These are phyloP conservation scores for Ambrosia hybrid DNA, from an alignment of 140 eudicot genomes.

Conservation along the genomic window DNA sequence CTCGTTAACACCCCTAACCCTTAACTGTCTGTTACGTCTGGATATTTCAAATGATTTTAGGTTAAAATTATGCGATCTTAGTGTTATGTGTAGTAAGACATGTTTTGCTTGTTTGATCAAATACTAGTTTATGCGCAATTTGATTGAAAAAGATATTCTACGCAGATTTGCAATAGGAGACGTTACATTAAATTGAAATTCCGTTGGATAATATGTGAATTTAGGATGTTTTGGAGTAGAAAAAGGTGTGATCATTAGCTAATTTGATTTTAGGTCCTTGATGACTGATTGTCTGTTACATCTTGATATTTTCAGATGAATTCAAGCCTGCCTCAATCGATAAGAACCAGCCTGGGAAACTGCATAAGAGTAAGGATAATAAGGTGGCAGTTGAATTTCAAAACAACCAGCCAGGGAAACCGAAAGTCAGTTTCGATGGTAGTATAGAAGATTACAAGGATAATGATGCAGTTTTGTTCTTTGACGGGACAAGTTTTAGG, in stretches of 20 bases:
- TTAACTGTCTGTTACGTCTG: not conserved
- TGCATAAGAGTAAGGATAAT: constrained; percentile 35
- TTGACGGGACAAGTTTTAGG: constrained; percentile 34
- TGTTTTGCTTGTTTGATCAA: too few relatives aligned
- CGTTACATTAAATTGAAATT: not conserved
- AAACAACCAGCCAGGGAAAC: too few relatives aligned
- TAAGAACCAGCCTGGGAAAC: constrained; percentile 72
- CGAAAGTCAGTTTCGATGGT: too few relatives aligned
- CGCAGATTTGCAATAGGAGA: not conserved
- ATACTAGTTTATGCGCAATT: too few relatives aligned
- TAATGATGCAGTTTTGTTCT: too few relatives aligned
- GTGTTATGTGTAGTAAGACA: too few relatives aligned
- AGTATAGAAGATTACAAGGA: too few relatives aligned
- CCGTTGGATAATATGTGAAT: not conserved
- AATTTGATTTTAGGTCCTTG: not conserved
- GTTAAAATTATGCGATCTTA: too few relatives aligned
- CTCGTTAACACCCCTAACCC: too few relatives aligned
- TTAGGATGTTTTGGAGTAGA: constrained; percentile 1
- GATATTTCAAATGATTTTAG: not conserved
- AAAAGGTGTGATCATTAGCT: constrained; percentile 7
- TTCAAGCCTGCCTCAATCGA: constrained; percentile 96
- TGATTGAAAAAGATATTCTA: not conserved
- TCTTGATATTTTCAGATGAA: constrained; percentile 59
- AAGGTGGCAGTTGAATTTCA: too few relatives aligned
- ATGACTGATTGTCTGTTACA: not conserved